Conservation (phyloP, 2,329 filamentous ascomycete genomes). For the Botrytis sinoallii region DNA sequence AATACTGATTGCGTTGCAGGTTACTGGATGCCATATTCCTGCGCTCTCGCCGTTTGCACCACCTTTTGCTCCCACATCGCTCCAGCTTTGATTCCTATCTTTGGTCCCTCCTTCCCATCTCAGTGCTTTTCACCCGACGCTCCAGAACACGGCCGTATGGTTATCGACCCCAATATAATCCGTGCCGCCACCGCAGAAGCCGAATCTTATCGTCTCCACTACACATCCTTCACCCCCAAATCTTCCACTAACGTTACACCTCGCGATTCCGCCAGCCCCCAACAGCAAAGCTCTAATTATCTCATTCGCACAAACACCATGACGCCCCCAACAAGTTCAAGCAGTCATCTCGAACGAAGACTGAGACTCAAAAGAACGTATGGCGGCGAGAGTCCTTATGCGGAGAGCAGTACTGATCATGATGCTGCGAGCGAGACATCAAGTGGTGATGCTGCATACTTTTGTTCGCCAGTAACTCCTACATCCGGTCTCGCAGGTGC, state of each 20-base stretch:
- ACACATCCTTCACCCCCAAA: constrained; percentile 28
- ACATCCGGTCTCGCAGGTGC: neutral
- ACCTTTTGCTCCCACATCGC: constrained; percentile 88
- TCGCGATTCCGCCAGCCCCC: neutral
- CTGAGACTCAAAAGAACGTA: constrained; percentile 38
- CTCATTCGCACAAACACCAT: constrained; percentile 2
- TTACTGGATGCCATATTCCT: constrained; percentile 93
- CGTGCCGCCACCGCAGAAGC: constrained; percentile 51
- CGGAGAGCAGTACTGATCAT: constrained; percentile 42
- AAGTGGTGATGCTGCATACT: constrained; percentile 28
- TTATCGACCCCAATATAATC: constrained; percentile 58
- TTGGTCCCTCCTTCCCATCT: constrained; percentile 76
- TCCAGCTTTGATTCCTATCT: constrained; percentile 82
- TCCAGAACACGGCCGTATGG: constrained; percentile 63
- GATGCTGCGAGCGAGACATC: constrained; percentile 36
- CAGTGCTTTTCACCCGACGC: constrained; percentile 65
- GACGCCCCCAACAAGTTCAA: constrained; percentile 25
- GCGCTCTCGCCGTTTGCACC: constrained; percentile 80
- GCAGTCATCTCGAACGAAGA: constrained; percentile 27
- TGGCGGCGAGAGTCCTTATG: constrained; percentile 42
- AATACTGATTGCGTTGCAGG: constrained; percentile 50
- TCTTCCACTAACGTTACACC: constrained; percentile 23
- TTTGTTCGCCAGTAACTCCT: constrained; percentile 32
- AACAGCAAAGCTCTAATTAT: constrained; percentile 17
- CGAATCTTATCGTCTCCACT: constrained; percentile 41